Base-by-base conservation (phyloP, 2,329 filamentous ascomycete species). In the Zymoseptoria crescenta region DNA sequence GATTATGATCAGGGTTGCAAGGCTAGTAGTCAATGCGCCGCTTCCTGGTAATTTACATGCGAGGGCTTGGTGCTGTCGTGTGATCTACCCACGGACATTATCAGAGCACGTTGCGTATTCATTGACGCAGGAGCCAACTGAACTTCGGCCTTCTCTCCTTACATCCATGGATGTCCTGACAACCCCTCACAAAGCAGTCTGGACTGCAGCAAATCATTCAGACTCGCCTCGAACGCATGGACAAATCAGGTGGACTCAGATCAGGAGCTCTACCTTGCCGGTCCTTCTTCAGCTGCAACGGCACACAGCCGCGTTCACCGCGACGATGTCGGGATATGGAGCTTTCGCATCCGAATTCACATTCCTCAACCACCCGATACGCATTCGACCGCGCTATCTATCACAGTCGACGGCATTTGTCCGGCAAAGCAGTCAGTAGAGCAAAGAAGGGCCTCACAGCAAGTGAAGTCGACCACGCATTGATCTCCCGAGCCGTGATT, bases 381-480 rank as follows among this genome's bases (percentile, higher is more conserved):
- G 13, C 35, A 16, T 24, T 45, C 35, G 35, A 16, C 35, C 35
- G n/a, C n/a, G 3, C 10, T 13, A 45, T 45, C 16, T 45, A n/a
- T 13, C 35, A 45, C 35, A 13, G n/a, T 45, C 35, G 6, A n/a
- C 35, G 35, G 35, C 2, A 45, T 16, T n/a, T 10, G 10, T 45
- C 35, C 35, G 35, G 35, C 35, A 13, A 13, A n/a, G 35, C 35
- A 16, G 35, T 16, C 13, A 45, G 10, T 45, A 16, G 16, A 13
- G 35, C 35, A 45, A 13, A 16, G 35, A 45, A 45, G 35, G 16
- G 35, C 35, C 35, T 45, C 35, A 45, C 52, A 60, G 56, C 56
- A 58, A 58, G 59, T 61, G 59, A 61, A 61, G 59, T 61, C 56
- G 54, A 49, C 27, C 57, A 59, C 57, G 54, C 57, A 45, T 50